Base-by-base conservation (phyloP, 2,329 filamentous ascomycete genomes). In the Monilinia aucupariae region DNA sequence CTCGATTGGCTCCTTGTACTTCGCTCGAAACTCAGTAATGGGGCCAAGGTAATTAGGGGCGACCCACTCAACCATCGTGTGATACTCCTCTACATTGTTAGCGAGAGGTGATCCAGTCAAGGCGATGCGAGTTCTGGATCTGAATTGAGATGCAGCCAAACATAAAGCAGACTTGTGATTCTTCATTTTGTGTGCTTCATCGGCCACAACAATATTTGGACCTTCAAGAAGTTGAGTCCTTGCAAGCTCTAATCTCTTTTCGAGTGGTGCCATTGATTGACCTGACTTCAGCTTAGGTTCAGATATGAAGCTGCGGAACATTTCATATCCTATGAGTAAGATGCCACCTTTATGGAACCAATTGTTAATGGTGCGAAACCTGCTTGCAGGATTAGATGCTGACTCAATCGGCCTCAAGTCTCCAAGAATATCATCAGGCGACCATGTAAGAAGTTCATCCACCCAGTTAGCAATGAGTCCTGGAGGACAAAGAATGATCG, bases 41-140 rank as follows among this genome's bases (percentile, higher is more conserved):
- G 83, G 80, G 0, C 91, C 91, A 3, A 96, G 79, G 72, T 90
- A 96, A 30, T 84, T 85, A 0, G 90, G 89, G 1, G 90, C 87
- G 58, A 94, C 85, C 91, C 91, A 96, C 66, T 92, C 83, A 64
- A 96, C 88, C 84, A 96, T 90, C n/a, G 86, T 78, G 71, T 87
- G 91, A 71, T 96, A 96, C 70, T 97, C 92, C 34, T 82, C 78
- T 0, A 96, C 85, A 59, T 91, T 89, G 71, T 96, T 97, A 5
- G 90, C 86, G 59, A 97, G 78, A 0, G 92, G 92, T 0, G 92
- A 93, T 0, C 92, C 92, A 0, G 92, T 96, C 65, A 97, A 79
- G 7, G 91, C 92, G 67, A 97, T 89, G 13, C 92, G 85, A 64
- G 82, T 87, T 61, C 78, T 83, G 0, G 91, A 89, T 64, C 74